A percentile compares a stretch with the other conserved stretches of the same genome.
Evolutionary conservation across 2,329 filamentous ascomycete species (phyloP).

Genomic region (Beauveria sp.): DNA sequence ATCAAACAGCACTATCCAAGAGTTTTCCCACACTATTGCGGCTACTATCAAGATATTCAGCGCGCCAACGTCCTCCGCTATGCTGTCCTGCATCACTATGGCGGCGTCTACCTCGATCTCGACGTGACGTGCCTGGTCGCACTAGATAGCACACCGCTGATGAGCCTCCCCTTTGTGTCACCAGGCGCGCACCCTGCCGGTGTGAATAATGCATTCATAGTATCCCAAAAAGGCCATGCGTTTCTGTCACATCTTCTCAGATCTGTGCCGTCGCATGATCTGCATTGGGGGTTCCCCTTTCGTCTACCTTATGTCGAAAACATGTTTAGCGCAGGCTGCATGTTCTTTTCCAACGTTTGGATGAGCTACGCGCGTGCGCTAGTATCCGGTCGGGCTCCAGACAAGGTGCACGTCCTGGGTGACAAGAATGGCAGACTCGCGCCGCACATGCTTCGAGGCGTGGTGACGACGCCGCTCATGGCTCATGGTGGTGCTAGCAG

Average conservation of each 20-base stretch:
- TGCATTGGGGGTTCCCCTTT: constrained; percentile 8
- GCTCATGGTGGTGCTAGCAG: constrained; percentile 19
- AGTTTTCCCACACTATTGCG: too few relatives aligned
- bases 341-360: constrained; percentile 21
- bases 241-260: constrained; percentile 15
- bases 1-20: too few relatives aligned
- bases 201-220: constrained; percentile 19
- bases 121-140: background rate
- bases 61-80: too few relatives aligned
- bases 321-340: constrained; percentile 21
- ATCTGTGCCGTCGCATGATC: too few relatives aligned
- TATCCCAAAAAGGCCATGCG: constrained; percentile 13
- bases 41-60: too few relatives aligned
- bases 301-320: constrained; percentile 20
- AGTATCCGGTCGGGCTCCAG: too few relatives aligned
- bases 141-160: constrained; percentile 16
- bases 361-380: constrained; percentile 14
- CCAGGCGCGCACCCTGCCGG: constrained; percentile 18
- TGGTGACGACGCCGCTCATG: constrained; percentile 16
- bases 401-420: too few relatives aligned
- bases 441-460: too few relatives aligned
- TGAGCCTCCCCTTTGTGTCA: constrained; percentile 16
- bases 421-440: too few relatives aligned
- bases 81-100: too few relatives aligned
- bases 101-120: too few relatives aligned